These are phyloP conservation scores for Plasmodium malariae DNA, from an alignment of 169 alveolate genomes.

Conservation along the genomic window DNA sequence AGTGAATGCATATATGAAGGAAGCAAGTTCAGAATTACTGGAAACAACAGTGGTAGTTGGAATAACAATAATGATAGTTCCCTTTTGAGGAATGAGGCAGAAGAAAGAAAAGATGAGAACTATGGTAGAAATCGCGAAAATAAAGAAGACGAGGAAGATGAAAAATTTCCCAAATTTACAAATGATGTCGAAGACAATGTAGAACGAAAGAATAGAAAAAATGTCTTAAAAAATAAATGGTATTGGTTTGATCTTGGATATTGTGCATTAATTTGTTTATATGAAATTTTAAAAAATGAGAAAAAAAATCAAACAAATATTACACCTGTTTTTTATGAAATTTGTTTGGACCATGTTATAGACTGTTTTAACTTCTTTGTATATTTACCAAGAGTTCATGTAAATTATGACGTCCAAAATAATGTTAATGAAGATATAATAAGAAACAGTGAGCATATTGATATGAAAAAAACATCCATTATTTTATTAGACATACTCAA, in stretches of 20 bases:
- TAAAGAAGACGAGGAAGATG: background rate
- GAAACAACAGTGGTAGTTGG: too few species aligned
- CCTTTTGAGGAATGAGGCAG: background rate
- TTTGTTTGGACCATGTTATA: conserved; percentile 57
- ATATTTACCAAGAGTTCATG: conserved; percentile 50
- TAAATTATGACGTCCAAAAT: conserved; percentile 28
- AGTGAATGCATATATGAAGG: background rate
- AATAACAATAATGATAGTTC: background rate
- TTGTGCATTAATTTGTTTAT: conserved; percentile 44
- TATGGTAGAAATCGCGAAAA: background rate
- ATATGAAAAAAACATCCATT: conserved; percentile 10
- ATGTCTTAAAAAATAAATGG: conserved; percentile 27
- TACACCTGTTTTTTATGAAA: conserved; percentile 41
- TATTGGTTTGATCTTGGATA: conserved; percentile 75
- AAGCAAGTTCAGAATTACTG: too few species aligned
- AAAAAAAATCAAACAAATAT: conserved; percentile 64
- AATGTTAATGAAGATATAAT: conserved; percentile 26
- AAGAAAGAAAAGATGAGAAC: background rate
- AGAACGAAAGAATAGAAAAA: conserved; percentile 4
- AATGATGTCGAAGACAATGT: background rate
- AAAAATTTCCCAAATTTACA: background rate
- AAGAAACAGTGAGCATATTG: conserved; percentile 27
- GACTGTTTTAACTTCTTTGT: conserved; percentile 42
- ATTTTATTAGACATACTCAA: conserved; percentile 31
- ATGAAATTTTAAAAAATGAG: conserved; percentile 72